These are phyloP conservation scores for Eutrema heterophyllum DNA, from an alignment of 345 rosid genomes.

Conservation along the genomic window DNA sequence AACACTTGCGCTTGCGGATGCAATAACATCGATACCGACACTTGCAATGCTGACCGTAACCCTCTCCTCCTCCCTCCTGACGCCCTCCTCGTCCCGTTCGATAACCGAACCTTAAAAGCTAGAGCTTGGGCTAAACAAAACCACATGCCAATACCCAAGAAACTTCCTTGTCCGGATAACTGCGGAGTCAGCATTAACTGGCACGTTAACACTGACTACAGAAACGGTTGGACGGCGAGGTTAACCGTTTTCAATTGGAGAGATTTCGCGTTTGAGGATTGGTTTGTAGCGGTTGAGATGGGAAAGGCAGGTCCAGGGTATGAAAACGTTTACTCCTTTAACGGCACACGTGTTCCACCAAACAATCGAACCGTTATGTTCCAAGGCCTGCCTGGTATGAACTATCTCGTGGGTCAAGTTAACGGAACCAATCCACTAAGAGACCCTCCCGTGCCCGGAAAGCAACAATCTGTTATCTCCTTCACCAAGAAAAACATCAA, in stretches of 20 bases:
- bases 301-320: constrained; percentile 56
- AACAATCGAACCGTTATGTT: constrained; percentile 55
- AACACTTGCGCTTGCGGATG: constrained; percentile 94
- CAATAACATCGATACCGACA: constrained; percentile 31
- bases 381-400: constrained; percentile 66
- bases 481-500: constrained; percentile 53
- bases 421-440: constrained; percentile 45
- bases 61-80: constrained; percentile 74
- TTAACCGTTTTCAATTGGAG: constrained; percentile 87
- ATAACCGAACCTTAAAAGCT: constrained; percentile 63
- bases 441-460: constrained; percentile 71
- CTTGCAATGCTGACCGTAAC: constrained; percentile 46
- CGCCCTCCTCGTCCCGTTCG: constrained; percentile 72
- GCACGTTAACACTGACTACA: constrained; percentile 71
- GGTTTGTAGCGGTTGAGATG: constrained; percentile 66
- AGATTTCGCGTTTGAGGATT: constrained; percentile 47
- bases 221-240: constrained; percentile 76
- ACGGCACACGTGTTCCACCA: constrained; percentile 51
- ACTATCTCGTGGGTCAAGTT: constrained; percentile 51
- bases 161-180: constrained; percentile 83
- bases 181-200: constrained; percentile 95
- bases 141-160: constrained; percentile 43
- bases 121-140: constrained; percentile 72
- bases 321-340: constrained; percentile 77
- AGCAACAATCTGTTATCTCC: constrained; percentile 86